Percentiles rank a stretch among this genome's conserved stretches.
phyloP scores from a whole-genome alignment of 805 yeast genomes.

The Lipomyces chichibuensis region DNA sequence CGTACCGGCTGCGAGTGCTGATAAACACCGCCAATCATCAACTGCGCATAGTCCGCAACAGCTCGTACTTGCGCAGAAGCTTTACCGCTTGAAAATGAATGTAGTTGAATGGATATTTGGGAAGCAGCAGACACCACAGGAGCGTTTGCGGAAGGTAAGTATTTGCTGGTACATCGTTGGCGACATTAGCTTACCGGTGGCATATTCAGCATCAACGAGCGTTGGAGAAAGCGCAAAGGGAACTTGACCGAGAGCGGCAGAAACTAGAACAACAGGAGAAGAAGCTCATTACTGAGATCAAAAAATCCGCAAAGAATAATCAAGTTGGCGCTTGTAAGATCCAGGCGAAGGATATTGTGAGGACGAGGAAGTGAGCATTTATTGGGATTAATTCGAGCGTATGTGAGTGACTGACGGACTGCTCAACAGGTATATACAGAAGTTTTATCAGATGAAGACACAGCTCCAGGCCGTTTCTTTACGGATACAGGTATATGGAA shows the following conservation, averaged over 20 bases:
- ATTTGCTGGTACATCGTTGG: neutral
- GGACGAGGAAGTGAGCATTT: conserved; percentile 61
- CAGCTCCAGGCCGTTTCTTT: conserved; percentile 91
- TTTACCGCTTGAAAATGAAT: conserved; percentile 50
- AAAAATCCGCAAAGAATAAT: conserved; percentile 85
- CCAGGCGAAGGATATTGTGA: conserved; percentile 89
- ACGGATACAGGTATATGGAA: conserved; percentile 48
- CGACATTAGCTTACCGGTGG: neutral
- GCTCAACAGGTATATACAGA: conserved; percentile 58
- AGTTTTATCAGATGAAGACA: conserved; percentile 89
- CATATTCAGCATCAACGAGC: conserved; percentile 77
- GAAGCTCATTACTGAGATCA: conserved; percentile 79
- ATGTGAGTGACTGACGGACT: neutral
- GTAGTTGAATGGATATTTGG: conserved; percentile 95
- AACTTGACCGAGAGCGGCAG: conserved; percentile 79
- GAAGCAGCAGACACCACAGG: conserved; percentile 89
- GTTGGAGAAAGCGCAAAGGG: conserved; percentile 89
- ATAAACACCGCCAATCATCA: too few relatives aligned
- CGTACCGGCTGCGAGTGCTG: too few relatives aligned
- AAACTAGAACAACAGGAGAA: conserved; percentile 91
- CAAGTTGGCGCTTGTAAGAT: conserved; percentile 86
- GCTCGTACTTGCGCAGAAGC: neutral
- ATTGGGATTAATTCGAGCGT: neutral
- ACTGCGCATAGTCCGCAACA: neutral
- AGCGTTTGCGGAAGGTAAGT: conserved; percentile 70